Conservation (phyloP, 306 rosid genomes). For the Prunus dulcis region DNA sequence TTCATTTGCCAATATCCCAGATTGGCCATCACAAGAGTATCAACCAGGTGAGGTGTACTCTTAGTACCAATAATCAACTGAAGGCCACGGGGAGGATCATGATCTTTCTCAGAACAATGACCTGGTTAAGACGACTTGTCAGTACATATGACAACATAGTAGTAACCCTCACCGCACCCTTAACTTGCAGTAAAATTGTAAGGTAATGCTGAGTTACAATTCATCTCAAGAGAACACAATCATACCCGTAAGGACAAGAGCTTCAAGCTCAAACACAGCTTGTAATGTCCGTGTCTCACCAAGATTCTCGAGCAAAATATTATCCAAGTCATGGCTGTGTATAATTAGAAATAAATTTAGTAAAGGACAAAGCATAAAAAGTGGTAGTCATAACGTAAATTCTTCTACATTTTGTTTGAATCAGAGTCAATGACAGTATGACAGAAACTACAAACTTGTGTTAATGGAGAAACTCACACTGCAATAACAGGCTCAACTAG, state of each 20-base stretch:
- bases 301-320: slow-evolving; percentile 94
- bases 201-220: slow-evolving; percentile 2
- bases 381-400: not conserved
- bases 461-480: slow-evolving; percentile 54
- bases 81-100: slow-evolving; percentile 92
- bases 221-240: slow-evolving; percentile 12
- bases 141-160: slow-evolving; percentile 11
- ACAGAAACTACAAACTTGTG: slow-evolving; percentile 2
- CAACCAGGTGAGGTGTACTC: slow-evolving; percentile 82
- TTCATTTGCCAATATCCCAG: slow-evolving; percentile 99
- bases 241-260: slow-evolving; percentile 94
- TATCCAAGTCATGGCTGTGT: slow-evolving; percentile 96
- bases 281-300: slow-evolving; percentile 91
- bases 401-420: not conserved
- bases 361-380: not conserved
- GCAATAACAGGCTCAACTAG: slow-evolving; percentile 93
- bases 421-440: slow-evolving; percentile 14
- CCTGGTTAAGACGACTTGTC: slow-evolving; percentile 47
- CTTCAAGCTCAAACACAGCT: slow-evolving; percentile 96
- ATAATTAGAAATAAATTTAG: slow-evolving; percentile 18
- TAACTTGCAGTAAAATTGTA: slow-evolving; percentile 5
- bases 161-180: slow-evolving; percentile 10
- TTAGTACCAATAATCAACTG: slow-evolving; percentile 95
- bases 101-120: slow-evolving; percentile 96
- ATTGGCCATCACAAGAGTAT: slow-evolving; percentile 98